These are phyloP conservation scores for Solanum tarijense DNA, from an alignment of 257 asterid species.

Conservation along the genomic window DNA sequence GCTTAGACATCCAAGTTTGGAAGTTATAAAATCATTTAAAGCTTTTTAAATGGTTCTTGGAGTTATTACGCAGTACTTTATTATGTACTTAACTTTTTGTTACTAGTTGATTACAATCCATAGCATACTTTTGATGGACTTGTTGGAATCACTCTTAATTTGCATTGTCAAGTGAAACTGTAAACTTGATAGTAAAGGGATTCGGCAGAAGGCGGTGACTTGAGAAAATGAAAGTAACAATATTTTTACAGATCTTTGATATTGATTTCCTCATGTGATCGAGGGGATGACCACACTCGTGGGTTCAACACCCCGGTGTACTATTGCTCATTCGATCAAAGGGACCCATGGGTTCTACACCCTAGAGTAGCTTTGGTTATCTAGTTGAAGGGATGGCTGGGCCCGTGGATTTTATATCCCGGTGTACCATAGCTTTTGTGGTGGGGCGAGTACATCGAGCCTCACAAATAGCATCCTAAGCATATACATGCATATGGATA, in stretches of 20 bases:
- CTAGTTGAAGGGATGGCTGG: not conserved
- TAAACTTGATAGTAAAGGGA: not conserved
- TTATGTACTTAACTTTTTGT: not conserved
- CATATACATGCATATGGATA: not conserved
- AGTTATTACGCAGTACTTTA: not conserved
- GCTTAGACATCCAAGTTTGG: not conserved
- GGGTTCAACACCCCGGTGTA: not conserved
- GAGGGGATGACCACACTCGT: not conserved
- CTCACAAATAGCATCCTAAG: not conserved
- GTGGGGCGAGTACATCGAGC: not conserved
- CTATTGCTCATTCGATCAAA: not conserved
- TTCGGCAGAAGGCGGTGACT: not conserved
- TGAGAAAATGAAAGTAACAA: not conserved
- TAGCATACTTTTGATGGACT: not conserved
- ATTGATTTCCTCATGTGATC: not conserved
- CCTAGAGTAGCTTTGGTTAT: not conserved
- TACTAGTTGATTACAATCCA: not conserved
- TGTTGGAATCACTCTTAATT: not conserved
- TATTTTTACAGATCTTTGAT: not conserved
- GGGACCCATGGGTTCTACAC: not conserved
- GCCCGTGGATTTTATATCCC: not conserved
- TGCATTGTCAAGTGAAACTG: not conserved
- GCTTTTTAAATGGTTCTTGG: not conserved
- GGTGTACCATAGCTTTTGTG: not conserved
- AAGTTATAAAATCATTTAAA: not conserved